phyloP scores from a whole-genome alignment of 2,329 filamentous ascomycete genomes.

The Botrytis elliptica region DNA sequence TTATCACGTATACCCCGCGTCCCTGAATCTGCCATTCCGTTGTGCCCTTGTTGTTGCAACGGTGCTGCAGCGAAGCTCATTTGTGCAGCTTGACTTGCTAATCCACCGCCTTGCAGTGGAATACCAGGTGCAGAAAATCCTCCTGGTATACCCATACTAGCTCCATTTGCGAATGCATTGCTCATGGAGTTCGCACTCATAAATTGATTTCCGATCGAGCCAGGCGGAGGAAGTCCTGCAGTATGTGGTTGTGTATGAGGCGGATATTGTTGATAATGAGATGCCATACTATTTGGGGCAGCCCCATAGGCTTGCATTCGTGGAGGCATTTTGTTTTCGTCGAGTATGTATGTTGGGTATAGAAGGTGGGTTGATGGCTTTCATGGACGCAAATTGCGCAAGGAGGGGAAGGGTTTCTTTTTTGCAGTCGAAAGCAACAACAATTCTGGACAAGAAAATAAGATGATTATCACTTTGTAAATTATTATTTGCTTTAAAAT shows the following conservation, averaged over 20 bases:
- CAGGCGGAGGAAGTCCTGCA: constrained; percentile 54
- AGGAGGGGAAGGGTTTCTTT: neutral
- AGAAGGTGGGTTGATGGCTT: constrained; percentile 35
- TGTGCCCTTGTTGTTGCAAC: constrained; percentile 60
- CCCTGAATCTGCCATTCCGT: constrained; percentile 50
- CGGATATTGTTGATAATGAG: constrained; percentile 47
- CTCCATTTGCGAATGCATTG: constrained; percentile 46
- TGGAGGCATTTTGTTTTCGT: constrained; percentile 39
- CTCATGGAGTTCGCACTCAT: constrained; percentile 16
- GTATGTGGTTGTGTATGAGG: constrained; percentile 48
- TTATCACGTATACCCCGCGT: constrained; percentile 60
- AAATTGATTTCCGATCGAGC: constrained; percentile 68
- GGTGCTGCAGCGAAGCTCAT: constrained; percentile 77
- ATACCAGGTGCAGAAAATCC: constrained; percentile 56
- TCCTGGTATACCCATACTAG: constrained; percentile 56
- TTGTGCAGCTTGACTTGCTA: constrained; percentile 83
- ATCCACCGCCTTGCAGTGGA: constrained; percentile 55
- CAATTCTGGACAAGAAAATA: constrained; percentile 4
- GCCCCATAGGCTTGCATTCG: constrained; percentile 40
- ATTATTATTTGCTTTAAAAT: neutral
- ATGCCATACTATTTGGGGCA: constrained; percentile 37
- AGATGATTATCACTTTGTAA: constrained; percentile 10
- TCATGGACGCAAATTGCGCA: constrained; percentile 39
- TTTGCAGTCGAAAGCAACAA: neutral
- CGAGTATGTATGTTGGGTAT: constrained; percentile 37